These are phyloP conservation scores for Candida suzukii DNA, from an alignment of 805 yeast species.

Conservation along the genomic window DNA sequence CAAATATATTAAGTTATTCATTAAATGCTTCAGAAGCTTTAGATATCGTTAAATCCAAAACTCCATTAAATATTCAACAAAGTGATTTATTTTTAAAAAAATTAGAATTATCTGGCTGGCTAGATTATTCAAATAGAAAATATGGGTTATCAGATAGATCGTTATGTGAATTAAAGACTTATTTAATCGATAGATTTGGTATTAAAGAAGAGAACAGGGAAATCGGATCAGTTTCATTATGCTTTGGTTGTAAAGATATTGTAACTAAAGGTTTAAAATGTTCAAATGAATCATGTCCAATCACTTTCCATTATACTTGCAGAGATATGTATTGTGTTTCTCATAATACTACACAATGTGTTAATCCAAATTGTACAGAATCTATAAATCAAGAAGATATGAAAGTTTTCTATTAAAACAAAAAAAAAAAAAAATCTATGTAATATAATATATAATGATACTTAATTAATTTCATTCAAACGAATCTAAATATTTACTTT, in stretches of 20 bases:
- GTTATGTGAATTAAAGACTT: constrained; percentile 40
- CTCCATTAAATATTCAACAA: constrained; percentile 28
- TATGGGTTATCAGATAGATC: constrained; percentile 33
- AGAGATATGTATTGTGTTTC: constrained; percentile 30
- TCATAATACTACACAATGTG: constrained; percentile 22
- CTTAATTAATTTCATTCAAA: constrained; percentile 32
- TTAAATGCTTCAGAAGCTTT: constrained; percentile 30
- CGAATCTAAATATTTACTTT: constrained; percentile 47
- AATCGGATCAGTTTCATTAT: constrained; percentile 33
- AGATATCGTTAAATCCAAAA: constrained; percentile 21
- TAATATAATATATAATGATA: too few relatives aligned
- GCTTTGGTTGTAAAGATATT: constrained; percentile 45
- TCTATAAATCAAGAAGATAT: constrained; percentile 7
- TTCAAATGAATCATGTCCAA: constrained; percentile 24
- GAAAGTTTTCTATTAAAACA: neutral
- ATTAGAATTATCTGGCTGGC: constrained; percentile 49
- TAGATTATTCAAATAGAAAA: constrained; percentile 28
- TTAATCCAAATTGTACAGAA: constrained; percentile 20
- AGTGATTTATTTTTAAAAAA: constrained; percentile 31
- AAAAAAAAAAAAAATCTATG: too few relatives aligned
- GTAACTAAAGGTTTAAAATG: constrained; percentile 47
- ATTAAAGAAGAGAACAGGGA: constrained; percentile 14
- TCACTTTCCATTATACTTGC: constrained; percentile 45
- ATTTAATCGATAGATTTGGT: constrained; percentile 38
- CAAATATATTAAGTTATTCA: constrained; percentile 23